Conservation (phyloP, 1,284 basidiomycete species). For the Ustilago sp. region DNA sequence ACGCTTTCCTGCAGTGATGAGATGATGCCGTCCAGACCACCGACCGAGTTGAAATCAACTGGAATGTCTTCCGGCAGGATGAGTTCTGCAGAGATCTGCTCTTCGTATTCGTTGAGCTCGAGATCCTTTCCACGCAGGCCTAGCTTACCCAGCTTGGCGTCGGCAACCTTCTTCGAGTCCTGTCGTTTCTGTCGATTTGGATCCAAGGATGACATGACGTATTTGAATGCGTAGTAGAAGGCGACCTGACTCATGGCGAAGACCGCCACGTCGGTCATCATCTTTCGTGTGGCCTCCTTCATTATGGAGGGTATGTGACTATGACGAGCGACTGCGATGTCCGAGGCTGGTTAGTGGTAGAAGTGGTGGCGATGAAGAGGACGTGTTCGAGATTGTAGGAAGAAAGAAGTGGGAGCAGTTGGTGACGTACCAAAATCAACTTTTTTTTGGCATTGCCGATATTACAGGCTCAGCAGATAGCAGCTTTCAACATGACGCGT, state of each 20-base stretch:
- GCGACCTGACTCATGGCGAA: conserved; percentile 68
- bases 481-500: conserved; percentile 13
- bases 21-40: conserved; percentile 94
- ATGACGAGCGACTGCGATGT: background rate
- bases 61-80: conserved; percentile 72
- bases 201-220: conserved; percentile 69
- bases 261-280: conserved; percentile 65
- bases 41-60: conserved; percentile 77
- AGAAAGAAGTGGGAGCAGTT: background rate
- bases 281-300: conserved; percentile 64
- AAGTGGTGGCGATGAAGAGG: background rate
- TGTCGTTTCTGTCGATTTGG: conserved; percentile 68
- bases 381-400: background rate
- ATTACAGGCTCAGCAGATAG: conserved; percentile 11
- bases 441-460: conserved; percentile 16
- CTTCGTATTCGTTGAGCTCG: conserved; percentile 67
- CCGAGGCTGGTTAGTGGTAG: background rate
- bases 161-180: conserved; percentile 66
- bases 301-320: conserved; percentile 25
- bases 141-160: conserved; percentile 65
- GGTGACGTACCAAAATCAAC: background rate
- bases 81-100: conserved; percentile 74
- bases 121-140: conserved; percentile 57
- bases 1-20: conserved; percentile 91
- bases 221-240: conserved; percentile 71